Base-by-base conservation (phyloP, 1,284 basidiomycete species). In the Fistulinella cinereoalba region DNA sequence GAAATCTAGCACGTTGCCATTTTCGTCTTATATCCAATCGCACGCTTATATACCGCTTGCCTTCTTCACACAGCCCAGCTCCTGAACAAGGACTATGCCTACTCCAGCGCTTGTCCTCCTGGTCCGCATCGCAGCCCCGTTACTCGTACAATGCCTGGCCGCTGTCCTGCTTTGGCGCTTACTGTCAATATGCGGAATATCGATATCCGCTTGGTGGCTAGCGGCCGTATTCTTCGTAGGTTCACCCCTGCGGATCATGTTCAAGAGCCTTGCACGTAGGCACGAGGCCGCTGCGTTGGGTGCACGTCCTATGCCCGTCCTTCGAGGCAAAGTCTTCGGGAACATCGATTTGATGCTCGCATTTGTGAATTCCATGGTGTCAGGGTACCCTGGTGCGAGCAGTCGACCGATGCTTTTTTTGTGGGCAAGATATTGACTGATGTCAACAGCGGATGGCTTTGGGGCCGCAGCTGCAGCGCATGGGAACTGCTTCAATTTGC, bases 321-420 rank as follows among this genome's bases (percentile, higher is more conserved):
- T 60, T 11, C 42, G 6, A 3, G 59, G 62, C 9, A 12, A 52
- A 27, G 22, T 4, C 7, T 47, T 65, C 6, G 60, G 56, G 42
- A 63, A 63, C 24, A 23, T 61, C n/a, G 58, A 63, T 36, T 4
- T 52, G 21, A 47, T 65, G 51, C 12, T 54, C 12, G 33, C 2
- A 11, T 6, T 52, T 6, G 36, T 59, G 10, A 46, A 59, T 18
- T 10, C 25, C 18, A 54, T 59, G 45, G 47, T 22, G 23, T 50
- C 37, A 2, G 56, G 51, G 38, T 64, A 61, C 42, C 59, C 61
- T 33, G 62, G 62, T 65, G 25, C 37, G 56, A 19, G 3, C 19
- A 10, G 18, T 21, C 12, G 31, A 36, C 24, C 11, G 23, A 18
- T 24, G 18, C 5, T 15, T 10, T 23, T 38, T 11, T 6, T 21